Evolutionary conservation across 2,329 filamentous ascomycete species (phyloP).

Genomic region (Phymatotrichopsis omnivora): DNA sequence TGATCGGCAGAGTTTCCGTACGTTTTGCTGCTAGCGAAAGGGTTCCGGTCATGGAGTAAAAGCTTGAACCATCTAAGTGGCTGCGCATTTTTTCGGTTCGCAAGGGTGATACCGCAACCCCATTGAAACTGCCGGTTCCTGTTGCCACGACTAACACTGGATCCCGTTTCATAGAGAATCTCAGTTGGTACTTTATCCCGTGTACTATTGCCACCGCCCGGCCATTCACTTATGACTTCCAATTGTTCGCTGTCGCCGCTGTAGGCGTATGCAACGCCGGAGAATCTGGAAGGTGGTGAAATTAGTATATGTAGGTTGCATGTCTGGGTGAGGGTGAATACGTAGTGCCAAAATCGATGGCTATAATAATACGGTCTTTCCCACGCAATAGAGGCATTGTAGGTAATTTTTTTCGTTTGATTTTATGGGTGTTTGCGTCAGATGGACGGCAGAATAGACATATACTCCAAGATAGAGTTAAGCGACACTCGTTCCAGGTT

Average conservation of each 20-base stretch:
- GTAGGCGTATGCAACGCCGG: constrained; percentile 20
- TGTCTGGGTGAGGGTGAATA: constrained; percentile 35
- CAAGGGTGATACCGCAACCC: constrained; percentile 16
- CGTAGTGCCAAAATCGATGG: constrained; percentile 73
- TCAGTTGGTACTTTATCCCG: constrained; percentile 58
- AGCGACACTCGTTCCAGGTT: too few species aligned
- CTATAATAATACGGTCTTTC: constrained; percentile 40
- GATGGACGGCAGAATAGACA: too few species aligned
- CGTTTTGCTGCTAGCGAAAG: too few species aligned
- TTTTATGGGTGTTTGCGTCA: too few species aligned
- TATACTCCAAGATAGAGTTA: too few species aligned
- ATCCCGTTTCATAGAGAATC: constrained; percentile 13
- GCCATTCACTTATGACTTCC: constrained; percentile 46
- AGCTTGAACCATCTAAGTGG: constrained; percentile 21
- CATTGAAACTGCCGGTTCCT: constrained; percentile 15
- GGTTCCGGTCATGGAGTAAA: constrained; percentile 6
- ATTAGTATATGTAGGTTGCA: neutral
- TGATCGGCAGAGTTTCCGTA: neutral
- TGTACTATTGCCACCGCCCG: constrained; percentile 74
- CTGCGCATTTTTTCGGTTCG: neutral
- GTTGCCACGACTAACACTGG: too few species aligned
- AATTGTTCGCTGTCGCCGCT: constrained; percentile 22
- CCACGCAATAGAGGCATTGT: too few species aligned
- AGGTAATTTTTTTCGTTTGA: too few species aligned
- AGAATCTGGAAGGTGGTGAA: constrained; percentile 2